Base-by-base conservation (phyloP, 106 monocot species). In the Narthecium ossifragum region DNA sequence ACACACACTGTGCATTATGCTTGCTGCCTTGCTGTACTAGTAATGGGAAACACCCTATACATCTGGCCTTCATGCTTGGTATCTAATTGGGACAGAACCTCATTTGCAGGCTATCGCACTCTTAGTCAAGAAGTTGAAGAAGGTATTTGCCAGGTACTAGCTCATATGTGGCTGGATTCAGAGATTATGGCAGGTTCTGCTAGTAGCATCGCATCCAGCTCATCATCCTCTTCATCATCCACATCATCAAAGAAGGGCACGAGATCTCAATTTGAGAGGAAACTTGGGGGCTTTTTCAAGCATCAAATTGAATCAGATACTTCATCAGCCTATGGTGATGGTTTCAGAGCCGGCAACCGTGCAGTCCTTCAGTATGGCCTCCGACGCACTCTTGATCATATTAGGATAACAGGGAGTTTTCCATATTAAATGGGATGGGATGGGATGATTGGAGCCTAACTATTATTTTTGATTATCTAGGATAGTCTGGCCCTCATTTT, bases 121-220 rank as follows among this genome's bases (percentile, higher is more conserved):
- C 78, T 89, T 36, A 69, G 74, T 49, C 78, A 57, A 32, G 78
- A 84, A 41, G 74, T 84, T 46, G 89, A 89, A 73, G 89, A 84
- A 70, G 89, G 89, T 15, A 84, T 89, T 32, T 84, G 89, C 54
- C 89, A 89, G 63, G 88, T 89, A 43, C 71, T 89, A n/a, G 80
- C 80, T n/a, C 88, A 89, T 49, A 78, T 89, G 84, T 89, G 88
- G 88, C 53, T 89, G 5, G 74, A 75, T 25, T 74, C 78, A 1
- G 72, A 84, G 61, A 61, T 80, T 53, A 71, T 75, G 30, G 52
- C 80, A 6, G 76, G 79, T 11, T 61, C 77, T 8, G 68, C 72
- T 20, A 78, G 74, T 61, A 64, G 46, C 43, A 25, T 20, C 0
- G 49, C 73, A 0, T 62, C 80, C 28, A 48, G 50, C 5, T 79